Percentiles rank a stretch among this genome's conserved stretches.
These are phyloP conservation scores for Aureobasidium lini DNA, from an alignment of 2,329 filamentous ascomycete genomes.

Conservation along the genomic window DNA sequence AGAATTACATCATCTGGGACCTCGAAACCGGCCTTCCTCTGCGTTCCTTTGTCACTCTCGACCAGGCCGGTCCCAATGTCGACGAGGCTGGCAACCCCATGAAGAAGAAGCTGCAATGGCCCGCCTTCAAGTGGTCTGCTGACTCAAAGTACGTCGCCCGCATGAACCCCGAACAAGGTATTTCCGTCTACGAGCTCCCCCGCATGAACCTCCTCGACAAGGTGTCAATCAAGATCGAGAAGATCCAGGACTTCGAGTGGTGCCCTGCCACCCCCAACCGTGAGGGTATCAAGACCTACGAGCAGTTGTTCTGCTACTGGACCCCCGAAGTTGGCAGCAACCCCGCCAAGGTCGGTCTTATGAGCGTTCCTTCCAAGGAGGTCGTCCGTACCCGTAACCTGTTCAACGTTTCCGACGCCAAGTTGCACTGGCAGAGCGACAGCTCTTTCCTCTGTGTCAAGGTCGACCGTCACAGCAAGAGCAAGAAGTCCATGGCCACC, in stretches of 20 bases:
- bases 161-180: conserved; percentile 77
- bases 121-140: conserved; percentile 97
- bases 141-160: conserved; percentile 96
- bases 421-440: conserved; percentile 98
- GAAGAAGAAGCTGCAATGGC: conserved; percentile 96
- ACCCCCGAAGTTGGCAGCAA: conserved; percentile 97
- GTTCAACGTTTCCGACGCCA: conserved; percentile 95
- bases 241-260: conserved; percentile 97
- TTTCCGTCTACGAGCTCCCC: conserved; percentile 84
- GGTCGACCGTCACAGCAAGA: conserved; percentile 97
- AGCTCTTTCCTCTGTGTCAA: conserved; percentile 93
- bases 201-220: conserved; percentile 87
- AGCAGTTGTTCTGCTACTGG: conserved; percentile 98
- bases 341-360: conserved; percentile 91
- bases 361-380: conserved; percentile 93
- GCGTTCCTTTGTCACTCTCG: conserved; percentile 87
- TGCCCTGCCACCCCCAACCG: conserved; percentile 74
- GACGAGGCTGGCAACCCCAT: conserved; percentile 57
- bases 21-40: conserved; percentile 82
- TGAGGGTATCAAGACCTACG: conserved; percentile 81
- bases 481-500: conserved; percentile 94
- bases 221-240: conserved; percentile 90
- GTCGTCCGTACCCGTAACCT: conserved; percentile 90
- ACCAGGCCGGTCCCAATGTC: conserved; percentile 56
- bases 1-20: conserved; percentile 99